Evolutionary conservation across 2,329 filamentous ascomycete species (phyloP).

Genomic region (Verticillium zaregamsianum): DNA sequence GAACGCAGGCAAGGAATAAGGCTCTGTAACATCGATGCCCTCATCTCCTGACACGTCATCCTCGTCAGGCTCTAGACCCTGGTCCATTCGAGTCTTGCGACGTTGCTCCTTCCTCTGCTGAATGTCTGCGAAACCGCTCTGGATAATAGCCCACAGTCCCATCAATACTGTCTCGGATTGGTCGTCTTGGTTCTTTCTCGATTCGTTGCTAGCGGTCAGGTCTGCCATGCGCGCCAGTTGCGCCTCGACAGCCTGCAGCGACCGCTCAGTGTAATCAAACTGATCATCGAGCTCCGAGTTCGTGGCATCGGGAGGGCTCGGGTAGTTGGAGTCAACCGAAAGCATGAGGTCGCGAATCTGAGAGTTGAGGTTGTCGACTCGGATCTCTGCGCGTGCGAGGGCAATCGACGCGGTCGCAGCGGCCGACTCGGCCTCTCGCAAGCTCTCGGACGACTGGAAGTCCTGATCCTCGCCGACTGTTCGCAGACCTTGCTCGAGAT

Average conservation of each 20-base stretch:
- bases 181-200: constrained; percentile 23
- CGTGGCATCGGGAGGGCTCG: constrained; percentile 53
- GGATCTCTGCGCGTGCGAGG: constrained; percentile 42
- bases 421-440: constrained; percentile 18
- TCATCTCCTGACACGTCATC: constrained; percentile 62
- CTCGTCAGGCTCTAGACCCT: constrained; percentile 54
- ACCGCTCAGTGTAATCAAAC: constrained; percentile 61
- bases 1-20: constrained; percentile 73
- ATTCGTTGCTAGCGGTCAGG: constrained; percentile 18
- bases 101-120: constrained; percentile 51
- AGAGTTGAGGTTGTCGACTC: constrained; percentile 59
- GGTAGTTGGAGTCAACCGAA: constrained; percentile 41
- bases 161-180: constrained; percentile 54
- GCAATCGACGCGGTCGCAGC: constrained; percentile 16
- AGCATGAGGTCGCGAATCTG: constrained; percentile 58
- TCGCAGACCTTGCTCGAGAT: constrained; percentile 63
- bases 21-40: constrained; percentile 50
- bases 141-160: constrained; percentile 55
- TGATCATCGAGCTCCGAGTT: constrained; percentile 62
- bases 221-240: constrained; percentile 35
- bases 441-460: constrained; percentile 20
- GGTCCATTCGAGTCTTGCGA: constrained; percentile 47
- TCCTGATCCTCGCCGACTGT: constrained; percentile 57
- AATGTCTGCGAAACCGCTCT: constrained; percentile 50
- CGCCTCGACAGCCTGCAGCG: constrained; percentile 45